Percentiles rank a stretch among this genome's conserved stretches.
These are phyloP conservation scores for Erysiphe pulchra DNA, from an alignment of 2,329 filamentous ascomycete species.

Conservation along the genomic window DNA sequence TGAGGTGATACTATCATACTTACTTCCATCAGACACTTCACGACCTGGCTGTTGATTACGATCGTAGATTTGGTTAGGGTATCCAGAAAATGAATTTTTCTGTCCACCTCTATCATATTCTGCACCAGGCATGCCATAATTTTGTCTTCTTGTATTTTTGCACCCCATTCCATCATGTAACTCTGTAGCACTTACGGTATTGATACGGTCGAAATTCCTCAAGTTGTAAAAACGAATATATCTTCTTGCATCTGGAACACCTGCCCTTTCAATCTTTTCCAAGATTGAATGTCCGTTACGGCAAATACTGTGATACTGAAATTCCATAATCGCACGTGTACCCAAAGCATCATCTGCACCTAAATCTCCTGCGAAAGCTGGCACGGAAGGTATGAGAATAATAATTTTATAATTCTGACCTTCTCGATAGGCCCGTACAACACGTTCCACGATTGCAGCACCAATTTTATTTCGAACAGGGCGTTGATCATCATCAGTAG, in stretches of 20 bases:
- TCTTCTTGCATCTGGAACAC: slow-evolving; percentile 37
- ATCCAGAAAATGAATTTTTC: slow-evolving; percentile 14
- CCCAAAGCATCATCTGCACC: slow-evolving; percentile 45
- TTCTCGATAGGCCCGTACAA: slow-evolving; percentile 40
- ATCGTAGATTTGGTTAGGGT: slow-evolving; percentile 14
- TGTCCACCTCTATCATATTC: slow-evolving; percentile 30
- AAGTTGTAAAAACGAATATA: slow-evolving; percentile 76
- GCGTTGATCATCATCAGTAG: slow-evolving; percentile 40
- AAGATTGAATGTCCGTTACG: slow-evolving; percentile 56
- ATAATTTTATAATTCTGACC: slow-evolving; percentile 48
- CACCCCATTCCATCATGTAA: slow-evolving; percentile 26
- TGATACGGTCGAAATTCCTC: slow-evolving; percentile 63
- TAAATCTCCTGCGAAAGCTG: slow-evolving; percentile 61
- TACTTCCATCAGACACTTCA: slow-evolving; percentile 22
- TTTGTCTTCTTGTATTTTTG: slow-evolving; percentile 29
- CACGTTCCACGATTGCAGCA: slow-evolving; percentile 51
- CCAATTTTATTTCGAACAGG: slow-evolving; percentile 59
- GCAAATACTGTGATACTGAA: slow-evolving; percentile 59
- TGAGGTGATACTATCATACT: slow-evolving; percentile 50
- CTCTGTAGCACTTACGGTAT: slow-evolving; percentile 17
- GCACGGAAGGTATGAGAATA: slow-evolving; percentile 54
- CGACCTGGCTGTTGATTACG: slow-evolving; percentile 46
- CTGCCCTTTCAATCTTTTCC: slow-evolving; percentile 36
- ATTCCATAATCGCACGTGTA: slow-evolving; percentile 71
- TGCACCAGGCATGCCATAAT: slow-evolving; percentile 40